These are phyloP conservation scores for Metarhizium sp. DNA, from an alignment of 2,329 filamentous ascomycete species.

Conservation along the genomic window DNA sequence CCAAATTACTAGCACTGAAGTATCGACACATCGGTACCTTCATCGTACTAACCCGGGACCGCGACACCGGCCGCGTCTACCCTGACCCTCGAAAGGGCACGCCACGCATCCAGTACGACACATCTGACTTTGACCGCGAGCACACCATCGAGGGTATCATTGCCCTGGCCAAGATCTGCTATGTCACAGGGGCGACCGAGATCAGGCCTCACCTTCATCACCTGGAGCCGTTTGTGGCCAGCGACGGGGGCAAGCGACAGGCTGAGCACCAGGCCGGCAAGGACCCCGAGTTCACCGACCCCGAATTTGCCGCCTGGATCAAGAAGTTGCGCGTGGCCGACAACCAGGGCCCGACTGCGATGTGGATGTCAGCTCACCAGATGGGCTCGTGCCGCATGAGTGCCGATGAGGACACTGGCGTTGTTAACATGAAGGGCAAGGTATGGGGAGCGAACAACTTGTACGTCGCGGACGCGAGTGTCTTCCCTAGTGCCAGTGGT, in stretches of 20 bases:
- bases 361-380: constrained; percentile 67
- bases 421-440: constrained; percentile 47
- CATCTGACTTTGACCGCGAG: constrained; percentile 61
- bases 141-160: constrained; percentile 64
- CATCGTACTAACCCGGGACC: constrained; percentile 67
- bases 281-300: constrained; percentile 44
- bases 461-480: constrained; percentile 65
- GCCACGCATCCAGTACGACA: constrained; percentile 59
- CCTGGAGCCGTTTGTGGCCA: constrained; percentile 50
- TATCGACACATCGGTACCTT: constrained; percentile 61
- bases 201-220: constrained; percentile 59
- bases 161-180: constrained; percentile 66
- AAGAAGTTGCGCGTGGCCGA: constrained; percentile 35
- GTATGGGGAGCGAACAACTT: constrained; percentile 59
- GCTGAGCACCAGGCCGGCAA: constrained; percentile 11
- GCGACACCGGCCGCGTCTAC: constrained; percentile 65
- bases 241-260: constrained; percentile 13
- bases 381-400: constrained; percentile 75
- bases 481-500: constrained; percentile 67
- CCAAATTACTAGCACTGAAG: constrained; percentile 61
- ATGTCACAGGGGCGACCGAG: constrained; percentile 70
- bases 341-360: constrained; percentile 38
- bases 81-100: constrained; percentile 58
- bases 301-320: constrained; percentile 54
- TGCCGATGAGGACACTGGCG: constrained; percentile 37